Conservation (phyloP, 768 basidiomycete genomes). For the Strobilomyces confusus region DNA sequence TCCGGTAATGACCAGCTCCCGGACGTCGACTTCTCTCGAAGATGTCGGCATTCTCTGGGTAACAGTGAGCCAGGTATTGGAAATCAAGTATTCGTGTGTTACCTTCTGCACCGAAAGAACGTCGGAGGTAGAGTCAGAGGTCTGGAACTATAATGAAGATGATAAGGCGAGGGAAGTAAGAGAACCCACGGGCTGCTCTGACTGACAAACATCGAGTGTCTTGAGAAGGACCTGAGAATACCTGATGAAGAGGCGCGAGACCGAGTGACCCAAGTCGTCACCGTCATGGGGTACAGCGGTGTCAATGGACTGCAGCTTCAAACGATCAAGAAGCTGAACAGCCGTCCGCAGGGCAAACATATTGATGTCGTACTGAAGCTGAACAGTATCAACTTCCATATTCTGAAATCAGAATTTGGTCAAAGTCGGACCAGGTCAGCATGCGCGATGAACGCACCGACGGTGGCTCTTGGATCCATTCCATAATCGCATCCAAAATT, state of each 20-base stretch:
- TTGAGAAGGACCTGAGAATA: constrained; percentile 66
- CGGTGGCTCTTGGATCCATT: constrained; percentile 65
- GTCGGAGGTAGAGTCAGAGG: constrained; percentile 49
- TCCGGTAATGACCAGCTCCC: constrained; percentile 74
- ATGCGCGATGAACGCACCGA: constrained; percentile 38
- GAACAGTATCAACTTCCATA: constrained; percentile 34
- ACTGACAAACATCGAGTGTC: constrained; percentile 51
- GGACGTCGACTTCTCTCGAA: constrained; percentile 57
- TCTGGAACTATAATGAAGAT: constrained; percentile 28
- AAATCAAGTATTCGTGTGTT: constrained; percentile 1
- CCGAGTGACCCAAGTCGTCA: constrained; percentile 64
- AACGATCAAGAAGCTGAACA: constrained; percentile 70
- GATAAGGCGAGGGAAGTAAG: background rate
- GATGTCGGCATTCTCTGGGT: constrained; percentile 41
- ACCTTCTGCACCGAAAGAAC: constrained; percentile 46
- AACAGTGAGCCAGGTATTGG: constrained; percentile 5
- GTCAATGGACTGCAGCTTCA: constrained; percentile 62
- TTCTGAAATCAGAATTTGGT: constrained; percentile 24
- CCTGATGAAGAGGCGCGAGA: constrained; percentile 75
- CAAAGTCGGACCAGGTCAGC: background rate
- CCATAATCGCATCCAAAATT: constrained; percentile 71
- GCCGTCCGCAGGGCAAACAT: constrained; percentile 67
- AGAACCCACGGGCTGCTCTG: constrained; percentile 41
- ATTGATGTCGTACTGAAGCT: constrained; percentile 63
- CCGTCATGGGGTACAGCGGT: constrained; percentile 45